Base-by-base conservation (phyloP, 139 green algal genomes). In the Tetraselmis striata region DNA sequence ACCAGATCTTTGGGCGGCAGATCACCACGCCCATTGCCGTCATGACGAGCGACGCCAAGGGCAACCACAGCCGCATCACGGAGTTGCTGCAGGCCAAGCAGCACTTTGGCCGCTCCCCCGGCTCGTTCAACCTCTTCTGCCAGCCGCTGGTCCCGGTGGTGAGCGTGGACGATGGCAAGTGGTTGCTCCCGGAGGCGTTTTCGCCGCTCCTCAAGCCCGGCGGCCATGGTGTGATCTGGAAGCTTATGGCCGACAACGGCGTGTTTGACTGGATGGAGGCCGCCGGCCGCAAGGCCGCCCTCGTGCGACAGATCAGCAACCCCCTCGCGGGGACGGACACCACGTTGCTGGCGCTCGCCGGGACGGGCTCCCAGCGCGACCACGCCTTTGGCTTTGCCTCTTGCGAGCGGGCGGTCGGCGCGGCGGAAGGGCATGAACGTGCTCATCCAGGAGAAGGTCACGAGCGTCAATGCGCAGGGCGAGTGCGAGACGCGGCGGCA, bases 201-300 rank as follows among this genome's bases (percentile, higher is more conserved):
- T 45, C 83, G 29, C 83, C 89, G 5, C 88, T 97, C 84, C 90
- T 98, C 83, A 98, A 98, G 88, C 97, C 97, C 2, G 96, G 97
- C 28, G 97, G 97, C 11, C 97, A 99, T 84, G 97, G 97, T 22
- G 97, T 94, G 32, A 97, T 99, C 80, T 99, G 97, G 97, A 99
- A 99, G 91, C 92, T 99, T 23, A 97, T 98, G 94, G 85, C 89
- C 25, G 97, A 99, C 86, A 83, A 95, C 79, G 28, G 94, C 25
- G 87, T 96, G 74, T 98, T 97, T 59, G 86, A 90, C 77, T 98
- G 94, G 94, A 85, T 98, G 30, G 29, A 81, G 23, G 24, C 29
- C 11, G 78, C 23, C 25, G 26, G 76, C 1, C 59, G 80, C 27
- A 2, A 77, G 2, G 1, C 31, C 1, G 30, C 31, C 25, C 78